These are phyloP conservation scores for Macrocybe gigantea DNA, from an alignment of 768 basidiomycete genomes.

Conservation along the genomic window DNA sequence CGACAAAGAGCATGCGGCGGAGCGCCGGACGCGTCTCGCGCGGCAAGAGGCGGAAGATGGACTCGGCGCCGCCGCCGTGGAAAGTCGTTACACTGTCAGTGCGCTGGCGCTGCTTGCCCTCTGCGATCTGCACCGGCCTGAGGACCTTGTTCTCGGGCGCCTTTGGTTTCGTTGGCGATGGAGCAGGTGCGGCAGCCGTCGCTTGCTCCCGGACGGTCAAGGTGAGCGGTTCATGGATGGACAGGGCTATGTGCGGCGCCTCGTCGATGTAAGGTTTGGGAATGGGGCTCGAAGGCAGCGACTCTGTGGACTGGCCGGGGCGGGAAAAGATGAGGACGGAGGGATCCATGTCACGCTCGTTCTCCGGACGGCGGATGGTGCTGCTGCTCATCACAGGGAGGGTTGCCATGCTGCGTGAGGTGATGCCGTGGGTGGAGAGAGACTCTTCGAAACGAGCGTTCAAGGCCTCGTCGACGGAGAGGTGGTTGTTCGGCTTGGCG, in stretches of 20 bases:
- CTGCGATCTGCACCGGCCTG: not conserved
- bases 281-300: constrained; percentile 33
- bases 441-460: constrained; percentile 11
- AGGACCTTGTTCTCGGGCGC: not conserved
- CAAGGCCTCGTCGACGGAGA: constrained; percentile 7
- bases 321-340: constrained; percentile 74
- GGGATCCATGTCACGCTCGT: constrained; percentile 58
- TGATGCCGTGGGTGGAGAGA: constrained; percentile 12
- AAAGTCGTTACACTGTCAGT: constrained; percentile 57
- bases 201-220: no score
- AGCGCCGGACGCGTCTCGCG: constrained; percentile 88
- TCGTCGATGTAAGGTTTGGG: constrained; percentile 1
- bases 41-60: constrained; percentile 93
- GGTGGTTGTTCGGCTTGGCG: constrained; percentile 6
- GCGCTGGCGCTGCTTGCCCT: constrained; percentile 29
- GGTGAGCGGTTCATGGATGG: no score
- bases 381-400: constrained; percentile 21
- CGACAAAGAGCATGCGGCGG: constrained; percentile 90
- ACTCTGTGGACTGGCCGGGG: constrained; percentile 73
- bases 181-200: not conserved
- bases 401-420: constrained; percentile 29
- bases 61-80: constrained; percentile 76
- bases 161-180: not conserved
- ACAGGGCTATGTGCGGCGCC: constrained; percentile 1
- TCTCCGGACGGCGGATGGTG: constrained; percentile 25